Conservation (phyloP, 139 green algal species). For the Chlorella sp. region DNA sequence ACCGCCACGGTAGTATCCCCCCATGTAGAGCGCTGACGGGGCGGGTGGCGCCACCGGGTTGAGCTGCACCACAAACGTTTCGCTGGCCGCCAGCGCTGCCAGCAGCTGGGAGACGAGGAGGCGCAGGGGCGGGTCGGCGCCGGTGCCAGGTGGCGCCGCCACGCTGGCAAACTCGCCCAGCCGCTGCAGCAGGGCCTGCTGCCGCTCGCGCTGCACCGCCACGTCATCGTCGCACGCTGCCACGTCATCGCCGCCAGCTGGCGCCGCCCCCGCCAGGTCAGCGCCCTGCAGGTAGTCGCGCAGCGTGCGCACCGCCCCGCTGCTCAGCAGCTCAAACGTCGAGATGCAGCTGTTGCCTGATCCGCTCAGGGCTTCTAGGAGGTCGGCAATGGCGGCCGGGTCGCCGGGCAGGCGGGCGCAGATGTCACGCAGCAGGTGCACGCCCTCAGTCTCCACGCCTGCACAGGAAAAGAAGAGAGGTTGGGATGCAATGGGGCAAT, state of each 20-base stretch:
- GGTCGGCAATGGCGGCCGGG: slow-evolving; percentile 32
- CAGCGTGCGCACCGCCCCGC: slow-evolving; percentile 75
- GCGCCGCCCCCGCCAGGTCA: neutral
- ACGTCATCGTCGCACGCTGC: too few species aligned
- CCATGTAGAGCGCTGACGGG: neutral
- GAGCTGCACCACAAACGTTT: slow-evolving; percentile 82
- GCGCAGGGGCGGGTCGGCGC: slow-evolving; percentile 52
- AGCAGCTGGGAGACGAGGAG: slow-evolving; percentile 86
- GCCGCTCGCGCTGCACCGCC: neutral
- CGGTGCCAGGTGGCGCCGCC: slow-evolving; percentile 33
- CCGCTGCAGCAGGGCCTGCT: slow-evolving; percentile 55
- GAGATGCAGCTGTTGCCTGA: slow-evolving; percentile 62
- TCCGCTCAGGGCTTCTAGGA: slow-evolving; percentile 58
- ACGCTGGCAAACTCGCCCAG: slow-evolving; percentile 65
- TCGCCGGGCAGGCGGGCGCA: slow-evolving; percentile 43
- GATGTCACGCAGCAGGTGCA: slow-evolving; percentile 59
- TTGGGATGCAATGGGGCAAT: neutral
- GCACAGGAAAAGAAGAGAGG: neutral
- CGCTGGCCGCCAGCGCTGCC: slow-evolving; percentile 70
- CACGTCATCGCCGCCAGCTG: too few species aligned
- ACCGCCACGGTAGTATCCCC: neutral
- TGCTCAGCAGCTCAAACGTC: slow-evolving; percentile 94
- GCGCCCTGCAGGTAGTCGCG: slow-evolving; percentile 68
- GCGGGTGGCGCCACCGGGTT: slow-evolving; percentile 24
- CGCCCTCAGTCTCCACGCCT: slow-evolving; percentile 56